A percentile compares a stretch with the other conserved stretches of the same genome.
Evolutionary conservation across 768 basidiomycete species (phyloP).

Genomic region (Rhizopogon sp.): DNA sequence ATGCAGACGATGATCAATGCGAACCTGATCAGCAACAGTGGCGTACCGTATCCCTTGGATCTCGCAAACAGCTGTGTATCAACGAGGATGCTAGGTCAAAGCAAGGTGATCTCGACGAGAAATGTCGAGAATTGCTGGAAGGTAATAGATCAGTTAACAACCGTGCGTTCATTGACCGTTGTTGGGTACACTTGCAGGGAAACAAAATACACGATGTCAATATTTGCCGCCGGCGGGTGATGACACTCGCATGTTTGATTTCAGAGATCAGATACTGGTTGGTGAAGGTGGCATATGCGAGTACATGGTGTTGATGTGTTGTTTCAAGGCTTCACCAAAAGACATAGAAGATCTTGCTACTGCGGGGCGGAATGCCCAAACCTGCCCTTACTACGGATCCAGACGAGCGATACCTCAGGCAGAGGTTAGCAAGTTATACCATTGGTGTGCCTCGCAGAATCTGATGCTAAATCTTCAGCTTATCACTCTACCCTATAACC

Average conservation of each 20-base stretch:
- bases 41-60: conserved; percentile 83
- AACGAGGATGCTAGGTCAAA: conserved; percentile 69
- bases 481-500: conserved; percentile 91
- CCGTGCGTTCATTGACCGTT: neutral
- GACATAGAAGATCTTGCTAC: conserved; percentile 91
- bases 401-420: conserved; percentile 85
- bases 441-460: neutral
- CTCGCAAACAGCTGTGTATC: conserved; percentile 89
- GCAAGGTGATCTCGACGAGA: conserved; percentile 76
- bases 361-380: conserved; percentile 60
- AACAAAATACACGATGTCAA: conserved; percentile 66
- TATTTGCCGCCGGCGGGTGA: conserved; percentile 71
- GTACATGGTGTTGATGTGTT: neutral
- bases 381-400: conserved; percentile 93
- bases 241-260: conserved; percentile 67
- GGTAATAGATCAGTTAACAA: conserved; percentile 33
- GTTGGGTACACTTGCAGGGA: conserved; percentile 34
- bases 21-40: conserved; percentile 21
- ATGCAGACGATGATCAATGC: conserved; percentile 16
- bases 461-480: conserved; percentile 41
- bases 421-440: conserved; percentile 47
- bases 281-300: neutral
- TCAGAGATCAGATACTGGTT: conserved; percentile 85
- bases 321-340: conserved; percentile 70
- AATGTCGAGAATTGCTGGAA: conserved; percentile 74